Evolutionary conservation across 2,329 filamentous ascomycete species (phyloP), one percentile per base, ranked within the genome.

Genomic region (Cladophialophora carrionii): DNA sequence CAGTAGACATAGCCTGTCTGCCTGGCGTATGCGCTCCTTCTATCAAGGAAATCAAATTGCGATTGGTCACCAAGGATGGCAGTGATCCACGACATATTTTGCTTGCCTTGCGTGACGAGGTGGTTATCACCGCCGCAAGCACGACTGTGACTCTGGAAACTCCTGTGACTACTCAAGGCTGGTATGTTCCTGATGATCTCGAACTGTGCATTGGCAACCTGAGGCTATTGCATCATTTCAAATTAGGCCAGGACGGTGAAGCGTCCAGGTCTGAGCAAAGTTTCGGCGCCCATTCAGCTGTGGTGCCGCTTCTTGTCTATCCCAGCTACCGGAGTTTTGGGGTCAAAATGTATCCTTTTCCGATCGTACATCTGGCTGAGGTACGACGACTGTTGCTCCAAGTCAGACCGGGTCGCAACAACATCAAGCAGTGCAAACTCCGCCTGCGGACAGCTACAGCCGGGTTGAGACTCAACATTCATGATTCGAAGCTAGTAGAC

Each of bases 311-410:
- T 20, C 65, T 71, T 34, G 53, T 72, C 29, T 72, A 72, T 49
- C 69, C 70, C 17, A 48, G 64, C 32, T 22, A 51, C 17, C 58
- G 57, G 20, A 61, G 59, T 8, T 63, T 69, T 17, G 51, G 51
- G 2, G 43, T 90, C 2, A 84, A 83, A 56, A 79, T 96, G 7
- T 82, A 80, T 49, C 82, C 90, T 0, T 87, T 90, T 0, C 89
- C 85, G 67, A 81, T 88, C 52, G 88, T 96, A 26, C 88, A 94
- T 67, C 85, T 99, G 4, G 91, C 96, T 74, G 88, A 88, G 70
- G 88, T 88, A 71, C 90, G 90, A 63, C 88, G 86, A 0, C 81
- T 98, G 0, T 90, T 96, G 64, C 80, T 99, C 22, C 83, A 87
- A 57, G 78, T 96, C 12, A 60, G 48, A 29, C 57, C 68, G 2